phyloP scores from a whole-genome alignment of 2,329 filamentous ascomycete species.

The Aspergillus sp. region DNA sequence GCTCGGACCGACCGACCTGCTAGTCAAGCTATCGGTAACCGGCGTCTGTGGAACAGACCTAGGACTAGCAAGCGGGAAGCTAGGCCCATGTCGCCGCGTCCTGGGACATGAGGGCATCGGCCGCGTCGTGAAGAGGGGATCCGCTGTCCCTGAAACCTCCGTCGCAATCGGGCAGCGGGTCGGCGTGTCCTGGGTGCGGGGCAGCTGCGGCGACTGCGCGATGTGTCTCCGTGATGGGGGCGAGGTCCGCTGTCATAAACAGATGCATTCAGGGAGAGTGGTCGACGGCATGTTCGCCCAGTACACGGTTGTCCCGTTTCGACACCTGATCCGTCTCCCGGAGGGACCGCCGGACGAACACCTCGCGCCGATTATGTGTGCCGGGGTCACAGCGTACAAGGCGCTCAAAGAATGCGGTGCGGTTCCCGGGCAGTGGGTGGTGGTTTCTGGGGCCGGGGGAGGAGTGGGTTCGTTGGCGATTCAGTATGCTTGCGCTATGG shows the following conservation, averaged over 20 bases:
- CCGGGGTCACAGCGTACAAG: slow-evolving; percentile 22
- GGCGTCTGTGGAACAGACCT: slow-evolving; percentile 11
- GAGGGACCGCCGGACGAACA: slow-evolving; percentile 16
- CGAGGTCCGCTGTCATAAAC: slow-evolving; percentile 16
- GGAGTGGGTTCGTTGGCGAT: slow-evolving; percentile 75
- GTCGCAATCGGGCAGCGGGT: slow-evolving; percentile 24
- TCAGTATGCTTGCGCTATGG: slow-evolving; percentile 91
- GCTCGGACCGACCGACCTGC: slow-evolving; percentile 7
- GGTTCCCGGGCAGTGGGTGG: slow-evolving; percentile 23
- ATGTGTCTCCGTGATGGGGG: slow-evolving; percentile 14
- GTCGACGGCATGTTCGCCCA: slow-evolving; percentile 19
- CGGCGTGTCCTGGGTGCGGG: slow-evolving; percentile 18
- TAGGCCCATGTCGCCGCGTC: slow-evolving; percentile 1
- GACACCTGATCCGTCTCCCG: slow-evolving; percentile 18
- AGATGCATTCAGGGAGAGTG: slow-evolving; percentile 15
- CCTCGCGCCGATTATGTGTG: slow-evolving; percentile 21
- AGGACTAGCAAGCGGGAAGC: slow-evolving; percentile 6
- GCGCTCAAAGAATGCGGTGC: slow-evolving; percentile 11
- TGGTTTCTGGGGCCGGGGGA: slow-evolving; percentile 32
- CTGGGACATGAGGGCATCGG: slow-evolving; percentile 48
- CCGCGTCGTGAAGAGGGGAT: slow-evolving; percentile 36
- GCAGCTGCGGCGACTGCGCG: slow-evolving; percentile 18
- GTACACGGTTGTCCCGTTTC: slow-evolving; percentile 15
- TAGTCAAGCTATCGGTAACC: slow-evolving; percentile 12
- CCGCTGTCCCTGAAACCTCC: slow-evolving; percentile 6